Evolutionary conservation across 2,329 filamentous ascomycete species (phyloP).

Genomic region (Aspergillus proliferans): DNA sequence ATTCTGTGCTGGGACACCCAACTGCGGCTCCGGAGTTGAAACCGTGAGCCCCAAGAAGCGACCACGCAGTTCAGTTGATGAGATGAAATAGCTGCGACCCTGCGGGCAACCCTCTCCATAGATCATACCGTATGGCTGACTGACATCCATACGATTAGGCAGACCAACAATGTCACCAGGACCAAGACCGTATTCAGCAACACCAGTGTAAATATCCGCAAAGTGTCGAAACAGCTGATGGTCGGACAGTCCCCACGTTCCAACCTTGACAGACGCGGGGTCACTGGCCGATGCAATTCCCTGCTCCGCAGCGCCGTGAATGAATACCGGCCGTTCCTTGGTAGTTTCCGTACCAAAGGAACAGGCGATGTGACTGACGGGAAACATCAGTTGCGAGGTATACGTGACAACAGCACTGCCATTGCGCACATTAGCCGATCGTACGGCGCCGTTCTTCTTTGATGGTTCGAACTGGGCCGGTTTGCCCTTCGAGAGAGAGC

Average conservation of each 20-base stretch:
- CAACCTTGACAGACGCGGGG: slow-evolving; percentile 65
- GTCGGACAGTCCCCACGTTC: slow-evolving; percentile 76
- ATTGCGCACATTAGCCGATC: slow-evolving; percentile 55
- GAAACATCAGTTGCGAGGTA: slow-evolving; percentile 72
- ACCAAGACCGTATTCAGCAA: slow-evolving; percentile 70
- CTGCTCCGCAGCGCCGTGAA: slow-evolving; percentile 75
- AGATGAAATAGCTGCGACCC: slow-evolving; percentile 72
- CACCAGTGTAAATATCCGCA: slow-evolving; percentile 66
- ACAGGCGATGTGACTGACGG: slow-evolving; percentile 73
- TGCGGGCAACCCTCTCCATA: slow-evolving; percentile 82
- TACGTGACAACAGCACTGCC: slow-evolving; percentile 74
- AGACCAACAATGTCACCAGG: slow-evolving; percentile 67
- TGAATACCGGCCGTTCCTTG: slow-evolving; percentile 69
- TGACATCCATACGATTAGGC: slow-evolving; percentile 86
- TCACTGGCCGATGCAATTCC: slow-evolving; percentile 77
- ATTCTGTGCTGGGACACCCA: slow-evolving; percentile 71
- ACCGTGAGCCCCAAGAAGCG: slow-evolving; percentile 63
- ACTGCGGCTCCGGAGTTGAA: slow-evolving; percentile 55
- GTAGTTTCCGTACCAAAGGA: slow-evolving; percentile 60
- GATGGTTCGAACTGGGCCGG: slow-evolving; percentile 52
- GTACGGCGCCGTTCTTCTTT: slow-evolving; percentile 47
- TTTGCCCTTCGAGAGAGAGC: slow-evolving; percentile 75
- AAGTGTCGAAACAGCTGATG: slow-evolving; percentile 70
- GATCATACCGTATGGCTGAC: slow-evolving; percentile 74
- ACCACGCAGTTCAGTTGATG: slow-evolving; percentile 66